Evolutionary conservation across 148 eudicot species (phyloP), one percentile per base, ranked within the genome.

Genomic region (Heliamphora exappendiculata): DNA sequence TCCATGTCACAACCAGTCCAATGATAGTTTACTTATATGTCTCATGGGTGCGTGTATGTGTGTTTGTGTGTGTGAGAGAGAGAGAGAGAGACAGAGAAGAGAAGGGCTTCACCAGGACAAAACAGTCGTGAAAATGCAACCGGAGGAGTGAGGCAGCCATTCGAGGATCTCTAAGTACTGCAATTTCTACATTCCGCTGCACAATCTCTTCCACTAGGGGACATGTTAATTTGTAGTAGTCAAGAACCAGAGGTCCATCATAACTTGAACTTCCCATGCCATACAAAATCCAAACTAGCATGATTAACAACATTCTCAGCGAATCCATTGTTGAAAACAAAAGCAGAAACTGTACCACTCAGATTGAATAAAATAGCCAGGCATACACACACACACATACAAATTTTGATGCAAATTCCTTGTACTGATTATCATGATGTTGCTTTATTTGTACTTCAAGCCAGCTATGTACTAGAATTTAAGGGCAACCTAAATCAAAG

Each of bases 81-180:
- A 68, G 28, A 77, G 57, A 75, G 39, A 42, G 29, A 49, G 31
- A 37, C 2, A 19, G 31, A 42, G 10, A 44, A 16, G 58, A 19
- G 37, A 47, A 17, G 65, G 50, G 20, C 7, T 26, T 83, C 65
- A 88, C 91, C 94, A 81, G 58, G 53, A 88, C 94, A 80, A 90
- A 91, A 51, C 93, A 91, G 55, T 87, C 93, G 60, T 89, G 91
- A 74, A 89, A 89, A 71, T 91, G 96, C 70, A 91, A 82, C 70
- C 92, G 82, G 17, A 91, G 87, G 65, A 91, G 86, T 5, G 87
- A 87, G 29, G 92, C 91, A 31, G 92, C 95, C 59, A 86, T 82
- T 8, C 88, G 72, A 68, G 92, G 90, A 36, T 89, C 87, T 78
- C 70, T 83, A 0, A 84, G 75, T 41, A 89, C 87, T n/a, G 86